Evolutionary conservation across 78 protist species (phyloP).

Genomic region (Cavenderia fasciculata): DNA sequence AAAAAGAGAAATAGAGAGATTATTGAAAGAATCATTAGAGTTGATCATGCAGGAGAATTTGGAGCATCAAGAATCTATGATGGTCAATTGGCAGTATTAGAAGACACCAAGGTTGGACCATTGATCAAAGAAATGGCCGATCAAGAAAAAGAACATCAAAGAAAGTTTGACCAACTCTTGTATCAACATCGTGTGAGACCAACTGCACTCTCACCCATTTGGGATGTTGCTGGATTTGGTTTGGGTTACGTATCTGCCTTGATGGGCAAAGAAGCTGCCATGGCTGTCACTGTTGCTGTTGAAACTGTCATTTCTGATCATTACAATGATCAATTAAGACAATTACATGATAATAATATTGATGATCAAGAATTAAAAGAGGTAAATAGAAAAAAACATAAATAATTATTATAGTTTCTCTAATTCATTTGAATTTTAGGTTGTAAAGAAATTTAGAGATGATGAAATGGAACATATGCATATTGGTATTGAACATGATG

Average conservation of each 20-base stretch:
- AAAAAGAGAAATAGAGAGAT: conserved; percentile 25
- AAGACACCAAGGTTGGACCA: conserved; percentile 45
- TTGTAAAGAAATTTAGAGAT: conserved; percentile 83
- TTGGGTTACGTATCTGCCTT: conserved; percentile 83
- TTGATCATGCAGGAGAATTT: conserved; percentile 91
- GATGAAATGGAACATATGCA: conserved; percentile 89
- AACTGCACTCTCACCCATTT: conserved; percentile 81
- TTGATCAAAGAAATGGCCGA: conserved; percentile 83
- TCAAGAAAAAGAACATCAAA: conserved; percentile 86
- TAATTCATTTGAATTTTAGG: neutral
- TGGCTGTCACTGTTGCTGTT: conserved; percentile 90
- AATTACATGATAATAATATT: conserved; percentile 38
- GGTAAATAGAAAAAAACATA: neutral
- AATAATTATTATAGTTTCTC: neutral
- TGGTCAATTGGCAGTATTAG: conserved; percentile 84
- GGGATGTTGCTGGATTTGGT: conserved; percentile 86
- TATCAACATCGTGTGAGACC: conserved; percentile 86
- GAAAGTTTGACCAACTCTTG: conserved; percentile 70
- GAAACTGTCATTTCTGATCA: conserved; percentile 89
- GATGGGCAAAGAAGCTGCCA: conserved; percentile 90
- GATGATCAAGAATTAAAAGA: conserved; percentile 59
- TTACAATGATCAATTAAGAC: conserved; percentile 87
- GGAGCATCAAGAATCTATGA: conserved; percentile 88
- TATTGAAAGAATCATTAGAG: conserved; percentile 80
- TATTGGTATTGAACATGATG: conserved; percentile 81